Evolutionary conservation across 106 monocot genomes (phyloP).

Genomic region (Acorus gramineus): DNA sequence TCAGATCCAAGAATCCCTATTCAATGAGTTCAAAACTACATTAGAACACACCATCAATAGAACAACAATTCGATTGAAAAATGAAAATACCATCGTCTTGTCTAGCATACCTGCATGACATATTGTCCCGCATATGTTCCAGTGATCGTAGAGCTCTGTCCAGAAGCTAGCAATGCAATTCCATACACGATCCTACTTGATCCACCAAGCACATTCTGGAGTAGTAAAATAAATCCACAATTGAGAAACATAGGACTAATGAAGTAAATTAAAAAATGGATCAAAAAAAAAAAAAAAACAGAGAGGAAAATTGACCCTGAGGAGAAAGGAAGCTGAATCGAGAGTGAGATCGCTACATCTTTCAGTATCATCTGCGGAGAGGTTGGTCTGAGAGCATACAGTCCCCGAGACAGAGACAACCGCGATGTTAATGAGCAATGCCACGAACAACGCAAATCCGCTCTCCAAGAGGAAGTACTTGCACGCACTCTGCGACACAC

Average conservation of each 20-base stretch:
- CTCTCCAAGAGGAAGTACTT: constrained; percentile 56
- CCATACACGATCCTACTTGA: constrained; percentile 65
- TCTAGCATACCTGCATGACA: constrained; percentile 58
- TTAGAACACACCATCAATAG: no score
- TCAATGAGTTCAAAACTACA: no score
- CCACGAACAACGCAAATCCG: constrained; percentile 43
- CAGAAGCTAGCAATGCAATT: constrained; percentile 67
- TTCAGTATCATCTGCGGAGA: constrained; percentile 14
- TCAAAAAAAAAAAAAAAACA: neutral
- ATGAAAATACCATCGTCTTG: no score
- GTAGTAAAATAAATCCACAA: neutral
- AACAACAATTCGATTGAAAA: no score
- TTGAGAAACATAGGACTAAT: neutral
- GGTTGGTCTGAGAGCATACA: constrained; percentile 21
- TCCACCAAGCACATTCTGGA: constrained; percentile 65
- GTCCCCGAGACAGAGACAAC: constrained; percentile 48
- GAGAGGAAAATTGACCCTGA: constrained; percentile 19
- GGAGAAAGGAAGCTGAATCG: constrained; percentile 43
- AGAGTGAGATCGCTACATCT: constrained; percentile 37
- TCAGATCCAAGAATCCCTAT: constrained; percentile 72
- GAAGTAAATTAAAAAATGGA: neutral
- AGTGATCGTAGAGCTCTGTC: constrained; percentile 78
- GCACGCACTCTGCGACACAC: constrained; percentile 24
- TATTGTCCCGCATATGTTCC: constrained; percentile 86
- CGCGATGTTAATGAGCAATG: constrained; percentile 53